Conservation (phyloP, 768 basidiomycete genomes). For the Trametes gibbosa region DNA sequence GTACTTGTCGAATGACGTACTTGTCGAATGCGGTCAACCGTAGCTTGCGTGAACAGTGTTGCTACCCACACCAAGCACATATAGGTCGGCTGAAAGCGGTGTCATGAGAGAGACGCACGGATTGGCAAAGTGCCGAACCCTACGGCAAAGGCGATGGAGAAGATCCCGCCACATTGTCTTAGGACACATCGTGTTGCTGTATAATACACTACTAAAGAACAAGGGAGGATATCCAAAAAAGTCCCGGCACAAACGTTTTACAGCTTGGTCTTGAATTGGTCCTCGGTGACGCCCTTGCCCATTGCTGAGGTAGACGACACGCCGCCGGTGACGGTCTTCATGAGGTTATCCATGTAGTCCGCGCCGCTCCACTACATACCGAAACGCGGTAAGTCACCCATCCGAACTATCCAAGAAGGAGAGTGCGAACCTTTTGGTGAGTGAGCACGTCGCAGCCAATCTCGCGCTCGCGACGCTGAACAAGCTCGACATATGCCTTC, state of each 20-base stretch:
- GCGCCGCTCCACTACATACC: conserved; percentile 88
- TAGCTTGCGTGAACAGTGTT: no score
- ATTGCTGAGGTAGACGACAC: conserved; percentile 98
- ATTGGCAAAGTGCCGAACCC: no score
- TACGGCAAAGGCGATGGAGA: not conserved
- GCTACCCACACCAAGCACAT: no score
- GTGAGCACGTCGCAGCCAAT: conserved; percentile 95
- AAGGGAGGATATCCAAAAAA: not conserved
- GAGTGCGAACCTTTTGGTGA: conserved; percentile 76
- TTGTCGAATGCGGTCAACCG: no score
- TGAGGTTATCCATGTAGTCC: conserved; percentile 85
- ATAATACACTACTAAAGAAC: not conserved
- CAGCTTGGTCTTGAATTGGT: conserved; percentile 66
- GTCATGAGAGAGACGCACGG: no score
- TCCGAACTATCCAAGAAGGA: not conserved
- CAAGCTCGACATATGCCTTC: conserved; percentile 96
- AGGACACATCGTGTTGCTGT: not conserved
- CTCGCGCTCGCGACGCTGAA: conserved; percentile 91
- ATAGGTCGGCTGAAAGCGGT: no score
- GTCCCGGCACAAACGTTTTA: conserved; percentile 24
- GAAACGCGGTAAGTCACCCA: not conserved
- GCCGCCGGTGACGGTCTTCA: conserved; percentile 97
- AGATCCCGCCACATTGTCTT: not conserved
- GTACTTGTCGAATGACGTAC: no score
- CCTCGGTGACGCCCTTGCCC: conserved; percentile 94